phyloP scores from a whole-genome alignment of 306 rosid species.

The Lupinus albus region DNA sequence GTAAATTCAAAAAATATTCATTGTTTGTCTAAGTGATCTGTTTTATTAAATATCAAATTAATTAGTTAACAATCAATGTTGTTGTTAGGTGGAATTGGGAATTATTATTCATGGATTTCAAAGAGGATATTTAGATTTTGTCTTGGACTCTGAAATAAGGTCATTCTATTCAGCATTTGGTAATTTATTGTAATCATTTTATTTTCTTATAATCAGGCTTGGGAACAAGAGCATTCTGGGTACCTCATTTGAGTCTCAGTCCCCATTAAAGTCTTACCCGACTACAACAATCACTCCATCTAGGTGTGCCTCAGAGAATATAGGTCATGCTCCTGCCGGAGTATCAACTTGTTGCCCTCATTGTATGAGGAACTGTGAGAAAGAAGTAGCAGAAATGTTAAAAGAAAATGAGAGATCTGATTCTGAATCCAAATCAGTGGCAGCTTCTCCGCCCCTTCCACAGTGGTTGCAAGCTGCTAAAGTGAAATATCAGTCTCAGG shows the following conservation, averaged over 20 bases:
- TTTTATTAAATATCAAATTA: slow-evolving; percentile 10
- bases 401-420: slow-evolving; percentile 68
- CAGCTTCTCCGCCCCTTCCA: slow-evolving; percentile 59
- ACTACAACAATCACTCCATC: slow-evolving; percentile 50
- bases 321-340: slow-evolving; percentile 61
- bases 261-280: slow-evolving; percentile 66
- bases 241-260: slow-evolving; percentile 72
- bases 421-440: slow-evolving; percentile 56
- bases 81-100: slow-evolving; percentile 4
- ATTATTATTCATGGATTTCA: slow-evolving; percentile 30
- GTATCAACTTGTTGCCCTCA: slow-evolving; percentile 66
- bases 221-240: slow-evolving; percentile 80
- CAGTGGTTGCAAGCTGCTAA: slow-evolving; percentile 86
- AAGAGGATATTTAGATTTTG: slow-evolving; percentile 2
- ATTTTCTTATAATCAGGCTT: slow-evolving; percentile 56
- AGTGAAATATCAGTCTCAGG: slow-evolving; percentile 60
- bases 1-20: neutral
- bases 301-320: slow-evolving; percentile 55
- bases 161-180: slow-evolving; percentile 40
- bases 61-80: neutral
- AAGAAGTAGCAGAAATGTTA: slow-evolving; percentile 59
- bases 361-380: slow-evolving; percentile 59
- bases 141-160: slow-evolving; percentile 32
- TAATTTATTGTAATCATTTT: slow-evolving; percentile 32
- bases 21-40: slow-evolving; percentile 15